Evolutionary conservation across 768 basidiomycete genomes (phyloP).

Genomic region (Hypholoma fasciculare): DNA sequence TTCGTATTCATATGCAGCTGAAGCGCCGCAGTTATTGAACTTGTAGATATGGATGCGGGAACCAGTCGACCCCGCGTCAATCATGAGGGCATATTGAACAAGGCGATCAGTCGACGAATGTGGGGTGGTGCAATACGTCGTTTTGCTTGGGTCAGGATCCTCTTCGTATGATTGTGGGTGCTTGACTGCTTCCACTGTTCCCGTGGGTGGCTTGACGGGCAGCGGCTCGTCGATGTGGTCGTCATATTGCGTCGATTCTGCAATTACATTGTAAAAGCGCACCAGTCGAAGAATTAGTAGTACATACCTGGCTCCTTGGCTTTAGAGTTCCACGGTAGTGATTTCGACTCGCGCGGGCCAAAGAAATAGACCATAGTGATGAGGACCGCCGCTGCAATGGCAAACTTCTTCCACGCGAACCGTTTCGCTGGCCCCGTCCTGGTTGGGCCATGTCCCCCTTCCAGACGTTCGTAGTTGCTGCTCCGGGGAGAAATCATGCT

Average conservation of each 20-base stretch:
- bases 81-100: conserved; percentile 94
- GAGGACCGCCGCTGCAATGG: conserved; percentile 54
- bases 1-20: conserved; percentile 88
- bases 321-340: conserved; percentile 18
- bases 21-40: conserved; percentile 84
- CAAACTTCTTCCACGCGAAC: conserved; percentile 69
- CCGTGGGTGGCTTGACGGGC: neutral
- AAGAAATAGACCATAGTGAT: conserved; percentile 68
- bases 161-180: conserved; percentile 57
- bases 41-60: conserved; percentile 99
- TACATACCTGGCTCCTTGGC: conserved; percentile 10
- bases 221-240: conserved; percentile 10
- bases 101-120: conserved; percentile 50
- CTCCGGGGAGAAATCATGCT: conserved; percentile 26
- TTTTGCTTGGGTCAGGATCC: conserved; percentile 57
- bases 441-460: conserved; percentile 43
- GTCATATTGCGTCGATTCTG: conserved; percentile 5
- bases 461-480: conserved; percentile 30
- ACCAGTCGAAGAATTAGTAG: too few relatives aligned
- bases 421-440: conserved; percentile 26
- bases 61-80: conserved; percentile 97
- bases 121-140: conserved; percentile 68
- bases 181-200: neutral
- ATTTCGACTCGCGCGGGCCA: conserved; percentile 45
- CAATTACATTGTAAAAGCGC: neutral